Percentiles rank a stretch among this genome's conserved stretches.
phyloP scores from a whole-genome alignment of 768 basidiomycete genomes.

The Xanthoconium purpureum region DNA sequence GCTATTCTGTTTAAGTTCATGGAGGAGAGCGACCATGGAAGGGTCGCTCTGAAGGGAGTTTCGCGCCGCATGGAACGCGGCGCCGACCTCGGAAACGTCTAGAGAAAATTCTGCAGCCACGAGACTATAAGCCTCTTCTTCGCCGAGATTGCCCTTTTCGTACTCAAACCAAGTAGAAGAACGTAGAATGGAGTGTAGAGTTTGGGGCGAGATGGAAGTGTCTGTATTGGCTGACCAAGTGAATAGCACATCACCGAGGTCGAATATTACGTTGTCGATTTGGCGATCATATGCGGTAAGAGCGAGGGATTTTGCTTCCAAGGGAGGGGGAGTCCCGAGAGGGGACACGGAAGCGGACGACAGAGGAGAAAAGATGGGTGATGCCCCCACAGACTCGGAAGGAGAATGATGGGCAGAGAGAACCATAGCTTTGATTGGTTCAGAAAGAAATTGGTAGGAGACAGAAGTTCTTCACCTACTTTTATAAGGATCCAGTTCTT shows the following conservation, averaged over 20 bases:
- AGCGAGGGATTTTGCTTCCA: neutral
- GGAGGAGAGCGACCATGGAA: conserved; percentile 17
- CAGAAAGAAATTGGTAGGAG: neutral
- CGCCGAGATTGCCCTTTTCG: conserved; percentile 17
- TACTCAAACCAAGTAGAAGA: conserved; percentile 23
- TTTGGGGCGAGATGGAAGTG: conserved; percentile 13
- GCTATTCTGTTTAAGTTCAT: conserved; percentile 5
- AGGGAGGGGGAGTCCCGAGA: conserved; percentile 2
- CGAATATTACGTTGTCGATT: conserved; percentile 24
- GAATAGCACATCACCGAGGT: conserved; percentile 22
- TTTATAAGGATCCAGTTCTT: neutral
- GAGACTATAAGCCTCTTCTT: conserved; percentile 10
- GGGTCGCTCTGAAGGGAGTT: conserved; percentile 8
- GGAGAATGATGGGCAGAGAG: neutral
- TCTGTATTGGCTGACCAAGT: conserved; percentile 19
- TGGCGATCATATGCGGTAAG: conserved; percentile 3
- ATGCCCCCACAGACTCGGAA: neutral
- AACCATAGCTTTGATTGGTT: neutral
- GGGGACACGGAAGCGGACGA: conserved; percentile 1
- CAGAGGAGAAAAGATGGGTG: neutral
- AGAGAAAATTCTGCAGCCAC: conserved; percentile 14
- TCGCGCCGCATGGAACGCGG: conserved; percentile 7
- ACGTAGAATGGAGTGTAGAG: conserved; percentile 8
- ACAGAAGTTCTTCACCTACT: neutral
- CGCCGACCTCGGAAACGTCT: conserved; percentile 9